These are phyloP conservation scores for Triticum monococcum DNA, from an alignment of 176 grass and related monocot species.

Conservation along the genomic window DNA sequence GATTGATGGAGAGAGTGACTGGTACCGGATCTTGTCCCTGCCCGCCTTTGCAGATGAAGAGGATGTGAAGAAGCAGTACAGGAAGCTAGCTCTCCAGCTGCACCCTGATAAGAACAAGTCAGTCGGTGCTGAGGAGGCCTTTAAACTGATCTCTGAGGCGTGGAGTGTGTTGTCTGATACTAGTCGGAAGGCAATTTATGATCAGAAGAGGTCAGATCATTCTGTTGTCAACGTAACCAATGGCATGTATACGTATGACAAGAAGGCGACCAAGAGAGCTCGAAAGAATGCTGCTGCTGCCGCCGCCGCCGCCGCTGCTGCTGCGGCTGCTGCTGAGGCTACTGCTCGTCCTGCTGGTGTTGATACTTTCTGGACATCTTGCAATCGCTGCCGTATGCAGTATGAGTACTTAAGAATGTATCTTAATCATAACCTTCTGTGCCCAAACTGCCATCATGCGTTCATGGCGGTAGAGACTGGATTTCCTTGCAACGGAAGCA, in stretches of 20 bases:
- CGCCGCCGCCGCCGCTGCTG: neutral
- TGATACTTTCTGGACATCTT: constrained; percentile 93
- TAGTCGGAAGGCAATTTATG: constrained; percentile 59
- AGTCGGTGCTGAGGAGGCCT: constrained; percentile 72
- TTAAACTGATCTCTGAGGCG: constrained; percentile 86
- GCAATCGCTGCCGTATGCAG: constrained; percentile 91
- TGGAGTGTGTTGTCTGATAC: constrained; percentile 90
- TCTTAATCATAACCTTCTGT: constrained; percentile 89
- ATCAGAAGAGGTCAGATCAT: constrained; percentile 76
- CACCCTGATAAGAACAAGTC: constrained; percentile 98
- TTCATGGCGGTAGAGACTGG: constrained; percentile 84
- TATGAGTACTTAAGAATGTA: constrained; percentile 90
- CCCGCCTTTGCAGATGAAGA: constrained; percentile 73
- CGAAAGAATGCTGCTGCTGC: constrained; percentile 51
- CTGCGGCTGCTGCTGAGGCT: constrained; percentile 34
- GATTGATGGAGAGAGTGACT: constrained; percentile 78
- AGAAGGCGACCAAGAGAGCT: constrained; percentile 69
- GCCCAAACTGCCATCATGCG: constrained; percentile 84
- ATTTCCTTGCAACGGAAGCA: constrained; percentile 63
- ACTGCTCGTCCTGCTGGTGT: constrained; percentile 38
- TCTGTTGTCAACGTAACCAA: constrained; percentile 48
- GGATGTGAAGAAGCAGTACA: constrained; percentile 88
- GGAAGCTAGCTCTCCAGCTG: constrained; percentile 72
- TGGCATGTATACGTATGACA: constrained; percentile 63
- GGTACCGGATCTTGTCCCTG: constrained; percentile 81